phyloP scores from a whole-genome alignment of 2,329 filamentous ascomycete genomes.

The Sclerotinia nivalis region DNA sequence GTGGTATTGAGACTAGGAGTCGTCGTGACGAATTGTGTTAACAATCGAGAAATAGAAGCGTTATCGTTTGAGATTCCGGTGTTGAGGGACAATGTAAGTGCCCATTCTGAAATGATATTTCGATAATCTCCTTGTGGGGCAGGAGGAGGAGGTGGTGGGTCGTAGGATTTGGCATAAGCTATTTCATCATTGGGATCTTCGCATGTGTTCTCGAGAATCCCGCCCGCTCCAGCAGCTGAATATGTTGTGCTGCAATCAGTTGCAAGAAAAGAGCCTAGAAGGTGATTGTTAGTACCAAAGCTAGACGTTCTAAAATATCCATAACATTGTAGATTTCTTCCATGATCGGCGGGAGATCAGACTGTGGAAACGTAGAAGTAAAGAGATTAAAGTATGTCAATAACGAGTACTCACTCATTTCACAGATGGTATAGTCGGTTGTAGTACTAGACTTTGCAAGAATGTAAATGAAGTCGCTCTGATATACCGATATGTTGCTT shows the following conservation, averaged over 20 bases:
- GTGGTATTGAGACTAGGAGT: conserved; percentile 35
- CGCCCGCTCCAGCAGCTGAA: conserved; percentile 59
- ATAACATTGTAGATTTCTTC: background rate
- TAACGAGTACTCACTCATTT: conserved; percentile 45
- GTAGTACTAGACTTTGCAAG: conserved; percentile 53
- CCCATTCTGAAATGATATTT: conserved; percentile 56
- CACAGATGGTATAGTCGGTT: conserved; percentile 65
- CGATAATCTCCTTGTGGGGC: conserved; percentile 53
- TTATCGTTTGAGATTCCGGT: conserved; percentile 56
- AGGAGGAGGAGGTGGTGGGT: conserved; percentile 39
- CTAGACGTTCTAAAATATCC: background rate
- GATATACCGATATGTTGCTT: conserved; percentile 52
- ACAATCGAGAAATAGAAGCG: conserved; percentile 59
- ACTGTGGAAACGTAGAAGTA: background rate
- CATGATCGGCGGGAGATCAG: too few relatives aligned
- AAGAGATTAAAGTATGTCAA: background rate
- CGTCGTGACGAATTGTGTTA: conserved; percentile 55
- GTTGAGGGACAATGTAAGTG: conserved; percentile 55
- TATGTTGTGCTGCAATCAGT: conserved; percentile 67
- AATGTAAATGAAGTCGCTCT: conserved; percentile 62
- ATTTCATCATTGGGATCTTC: conserved; percentile 55
- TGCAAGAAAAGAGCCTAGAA: conserved; percentile 57
- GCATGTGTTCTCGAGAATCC: conserved; percentile 61
- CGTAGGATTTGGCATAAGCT: conserved; percentile 53
- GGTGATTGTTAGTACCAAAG: background rate